Percentiles rank a stretch among this genome's conserved stretches.
These are phyloP conservation scores for Ceratobasidium theobromae DNA, from an alignment of 1,284 basidiomycete genomes.

Conservation along the genomic window DNA sequence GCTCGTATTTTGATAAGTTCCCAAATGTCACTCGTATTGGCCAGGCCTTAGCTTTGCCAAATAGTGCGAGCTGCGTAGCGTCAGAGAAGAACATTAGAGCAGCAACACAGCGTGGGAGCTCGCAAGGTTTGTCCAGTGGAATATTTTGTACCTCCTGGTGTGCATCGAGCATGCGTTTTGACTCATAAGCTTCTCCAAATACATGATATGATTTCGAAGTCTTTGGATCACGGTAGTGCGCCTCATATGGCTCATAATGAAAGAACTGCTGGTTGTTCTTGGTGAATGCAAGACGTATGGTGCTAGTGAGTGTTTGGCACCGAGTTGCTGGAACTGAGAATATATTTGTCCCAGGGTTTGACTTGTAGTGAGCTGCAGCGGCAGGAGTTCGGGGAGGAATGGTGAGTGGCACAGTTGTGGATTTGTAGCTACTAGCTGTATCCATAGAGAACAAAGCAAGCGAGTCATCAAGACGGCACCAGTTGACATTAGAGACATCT, in stretches of 20 bases:
- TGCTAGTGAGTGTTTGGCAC: background rate
- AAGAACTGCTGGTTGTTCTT: background rate
- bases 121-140: conserved; percentile 36
- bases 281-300: background rate
- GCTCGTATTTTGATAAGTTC: conserved; percentile 42
- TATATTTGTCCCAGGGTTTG: background rate
- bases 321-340: background rate
- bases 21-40: conserved; percentile 42
- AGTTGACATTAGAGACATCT: background rate
- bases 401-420: background rate
- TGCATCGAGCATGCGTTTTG: background rate
- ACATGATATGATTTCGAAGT: background rate
- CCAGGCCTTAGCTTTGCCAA: conserved; percentile 43
- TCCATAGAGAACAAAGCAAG: background rate
- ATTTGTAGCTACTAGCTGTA: background rate
- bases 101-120: conserved; percentile 39
- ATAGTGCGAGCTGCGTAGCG: conserved; percentile 43
- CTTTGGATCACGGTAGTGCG: background rate
- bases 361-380: background rate
- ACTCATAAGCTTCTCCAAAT: background rate
- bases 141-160: conserved; percentile 9
- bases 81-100: conserved; percentile 46
- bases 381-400: background rate
- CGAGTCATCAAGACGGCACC: background rate
- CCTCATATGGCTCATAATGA: conserved; percentile 8